Evolutionary conservation across 2,329 filamentous ascomycete species (phyloP), one percentile per base, ranked within the genome.

Genomic region (Capronia epimyces): DNA sequence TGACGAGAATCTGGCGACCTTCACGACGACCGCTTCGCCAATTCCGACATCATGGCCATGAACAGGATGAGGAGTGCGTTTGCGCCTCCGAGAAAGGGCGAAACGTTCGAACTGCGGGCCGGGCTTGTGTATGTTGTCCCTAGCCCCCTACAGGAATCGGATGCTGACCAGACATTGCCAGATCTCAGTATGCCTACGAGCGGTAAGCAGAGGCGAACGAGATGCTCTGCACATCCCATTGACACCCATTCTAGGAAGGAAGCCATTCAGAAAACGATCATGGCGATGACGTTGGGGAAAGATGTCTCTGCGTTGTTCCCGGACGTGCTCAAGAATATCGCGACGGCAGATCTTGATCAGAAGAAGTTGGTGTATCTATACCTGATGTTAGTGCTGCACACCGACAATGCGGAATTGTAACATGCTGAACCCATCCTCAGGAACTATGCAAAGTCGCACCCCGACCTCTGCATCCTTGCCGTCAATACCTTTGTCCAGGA

Each of bases 401-500:
- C 15, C n/a, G 16, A 20, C n/a, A 13, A 34, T 16, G 31, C n/a
- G 34, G 6, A 18, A 37, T 4, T 3, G 12, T 37, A 15, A 20
- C 18, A 22, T 46, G 36, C 47, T 60, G 21, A 42, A 59, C 25
- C 9, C 21, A 13, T 16, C 24, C 6, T 21, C 58, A 95, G 89
- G 89, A 98, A 98, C 72, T 98, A 98, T 71, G 93, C 93, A 64
- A 98, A 98, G 76, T 95, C 91, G 60, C 93, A 98, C 71, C 93
- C 93, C 25, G 93, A 98, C 67, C 83, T 98, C 29, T 98, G 93
- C 69, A 98, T 98, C 72, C 83, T 98, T 62, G 93, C 93, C 60
- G 93, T 98, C 66, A 98, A 98, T 69, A 98, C 93, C 12, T 98
- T 98, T 65, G 93, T 97, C 4, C 93, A 98, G 78, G 93, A 98